Evolutionary conservation across 1,139 yeast genomes (phyloP).

Genomic region (Trichomonascaceae sp.): DNA sequence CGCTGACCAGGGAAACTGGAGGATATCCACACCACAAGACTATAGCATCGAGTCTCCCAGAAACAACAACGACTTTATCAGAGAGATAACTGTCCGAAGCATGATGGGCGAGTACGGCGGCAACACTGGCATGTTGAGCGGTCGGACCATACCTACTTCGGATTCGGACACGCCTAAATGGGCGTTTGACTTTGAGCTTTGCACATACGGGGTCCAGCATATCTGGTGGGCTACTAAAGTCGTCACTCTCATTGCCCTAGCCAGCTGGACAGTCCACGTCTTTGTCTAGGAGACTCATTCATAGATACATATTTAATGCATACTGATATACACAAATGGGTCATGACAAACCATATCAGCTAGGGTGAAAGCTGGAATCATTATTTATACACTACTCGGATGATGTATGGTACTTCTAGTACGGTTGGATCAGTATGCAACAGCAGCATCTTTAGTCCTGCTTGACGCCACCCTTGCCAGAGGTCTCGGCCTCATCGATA

Average conservation of each 20-base stretch:
- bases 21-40: slow-evolving; percentile 8
- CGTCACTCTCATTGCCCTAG: slow-evolving; percentile 13
- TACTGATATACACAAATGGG: too few relatives aligned
- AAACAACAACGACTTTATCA: slow-evolving; percentile 21
- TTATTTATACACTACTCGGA: too few relatives aligned
- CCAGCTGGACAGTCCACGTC: too few relatives aligned
- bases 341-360: too few relatives aligned
- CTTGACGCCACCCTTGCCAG: slow-evolving; percentile 86
- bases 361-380: too few relatives aligned
- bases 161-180: slow-evolving; percentile 31
- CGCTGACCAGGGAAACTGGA: slow-evolving; percentile 14
- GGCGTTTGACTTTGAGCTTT: slow-evolving; percentile 58
- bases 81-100: slow-evolving; percentile 77
- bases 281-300: too few relatives aligned
- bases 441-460: slow-evolving; percentile 76
- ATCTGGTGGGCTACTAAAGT: slow-evolving; percentile 89
- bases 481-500: slow-evolving; percentile 70
- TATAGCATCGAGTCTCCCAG: slow-evolving; percentile 34
- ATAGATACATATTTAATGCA: too few relatives aligned
- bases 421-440: too few relatives aligned
- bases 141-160: slow-evolving; percentile 36
- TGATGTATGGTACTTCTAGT: too few relatives aligned
- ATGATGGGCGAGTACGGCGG: slow-evolving; percentile 97
- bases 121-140: slow-evolving; percentile 73
- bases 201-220: slow-evolving; percentile 82